These are phyloP conservation scores for Paramecium biaurelia DNA, from an alignment of 73 alveolate species.

Conservation along the genomic window DNA sequence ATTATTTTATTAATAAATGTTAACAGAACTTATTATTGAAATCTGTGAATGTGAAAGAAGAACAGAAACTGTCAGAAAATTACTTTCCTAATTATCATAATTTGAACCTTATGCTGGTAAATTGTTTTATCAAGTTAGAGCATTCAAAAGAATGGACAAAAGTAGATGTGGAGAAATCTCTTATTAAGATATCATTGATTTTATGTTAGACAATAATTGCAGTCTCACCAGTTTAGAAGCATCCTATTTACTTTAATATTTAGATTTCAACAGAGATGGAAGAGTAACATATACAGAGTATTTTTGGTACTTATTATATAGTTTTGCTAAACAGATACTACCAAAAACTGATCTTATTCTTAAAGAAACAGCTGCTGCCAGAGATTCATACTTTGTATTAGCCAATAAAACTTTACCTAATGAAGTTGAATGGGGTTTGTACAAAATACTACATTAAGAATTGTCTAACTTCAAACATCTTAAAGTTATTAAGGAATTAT, in stretches of 20 bases:
- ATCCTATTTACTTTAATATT: constrained; percentile 21
- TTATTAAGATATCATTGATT: constrained; percentile 14
- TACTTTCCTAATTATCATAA: background rate
- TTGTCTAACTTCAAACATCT: constrained; percentile 16
- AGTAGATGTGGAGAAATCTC: constrained; percentile 47
- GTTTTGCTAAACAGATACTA: constrained; percentile 33
- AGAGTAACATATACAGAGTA: constrained; percentile 54
- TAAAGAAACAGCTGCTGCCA: constrained; percentile 44
- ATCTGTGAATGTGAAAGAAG: constrained; percentile 53
- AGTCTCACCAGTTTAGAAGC: constrained; percentile 33
- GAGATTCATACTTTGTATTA: constrained; percentile 37
- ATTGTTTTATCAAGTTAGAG: background rate
- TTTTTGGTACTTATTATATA: background rate
- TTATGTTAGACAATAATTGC: constrained; percentile 33
- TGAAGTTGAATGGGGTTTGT: constrained; percentile 49
- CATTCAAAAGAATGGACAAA: constrained; percentile 48
- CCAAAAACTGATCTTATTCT: constrained; percentile 36
- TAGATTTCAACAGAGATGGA: constrained; percentile 47
- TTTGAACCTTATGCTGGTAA: constrained; percentile 59
- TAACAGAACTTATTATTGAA: constrained; percentile 60
- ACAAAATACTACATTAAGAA: constrained; percentile 3
- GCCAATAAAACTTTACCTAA: constrained; percentile 35
- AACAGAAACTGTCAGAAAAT: constrained; percentile 28
- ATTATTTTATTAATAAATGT: constrained; percentile 40
- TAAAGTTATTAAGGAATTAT: background rate